These are phyloP conservation scores for Moniliophthora roreri DNA, from an alignment of 1,284 basidiomycete species.

Conservation along the genomic window DNA sequence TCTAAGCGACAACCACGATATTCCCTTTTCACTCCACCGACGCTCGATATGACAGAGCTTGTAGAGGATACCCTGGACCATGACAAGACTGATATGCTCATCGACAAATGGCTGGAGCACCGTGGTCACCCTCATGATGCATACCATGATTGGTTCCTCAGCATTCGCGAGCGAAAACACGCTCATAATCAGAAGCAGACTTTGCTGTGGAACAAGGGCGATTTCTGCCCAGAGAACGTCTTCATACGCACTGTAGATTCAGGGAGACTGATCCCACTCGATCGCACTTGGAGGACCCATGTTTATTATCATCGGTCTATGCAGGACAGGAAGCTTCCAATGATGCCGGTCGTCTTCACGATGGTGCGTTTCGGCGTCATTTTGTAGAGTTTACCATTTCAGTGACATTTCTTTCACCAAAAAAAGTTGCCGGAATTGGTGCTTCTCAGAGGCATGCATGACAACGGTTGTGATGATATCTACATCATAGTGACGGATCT, in stretches of 20 bases:
- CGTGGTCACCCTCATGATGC: conserved; percentile 56
- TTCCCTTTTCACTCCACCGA: conserved; percentile 64
- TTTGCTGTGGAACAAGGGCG: conserved; percentile 73
- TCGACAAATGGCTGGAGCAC: conserved; percentile 79
- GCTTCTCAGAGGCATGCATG: conserved; percentile 76
- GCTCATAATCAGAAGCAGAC: conserved; percentile 48
- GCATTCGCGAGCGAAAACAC: conserved; percentile 63
- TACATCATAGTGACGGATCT: conserved; percentile 75
- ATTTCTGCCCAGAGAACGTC: conserved; percentile 72
- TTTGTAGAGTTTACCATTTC: conserved; percentile 6
- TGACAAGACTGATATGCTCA: conserved; percentile 70
- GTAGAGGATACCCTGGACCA: conserved; percentile 73
- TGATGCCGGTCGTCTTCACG: conserved; percentile 78
- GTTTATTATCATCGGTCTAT: conserved; percentile 74
- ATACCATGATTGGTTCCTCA: conserved; percentile 73
- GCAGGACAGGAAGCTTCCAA: conserved; percentile 65
- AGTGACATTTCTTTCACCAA: too few relatives aligned
- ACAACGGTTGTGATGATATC: conserved; percentile 71
- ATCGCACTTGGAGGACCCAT: conserved; percentile 77
- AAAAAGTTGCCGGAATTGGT: conserved; percentile 70
- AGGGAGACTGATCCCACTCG: conserved; percentile 69
- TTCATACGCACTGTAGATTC: conserved; percentile 76
- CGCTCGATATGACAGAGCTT: conserved; percentile 69
- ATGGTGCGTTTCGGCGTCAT: conserved; percentile 46
- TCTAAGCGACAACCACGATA: conserved; percentile 47